Evolutionary conservation across 1,284 basidiomycete genomes (phyloP).

Genomic region (Melampsora larici-populina): DNA sequence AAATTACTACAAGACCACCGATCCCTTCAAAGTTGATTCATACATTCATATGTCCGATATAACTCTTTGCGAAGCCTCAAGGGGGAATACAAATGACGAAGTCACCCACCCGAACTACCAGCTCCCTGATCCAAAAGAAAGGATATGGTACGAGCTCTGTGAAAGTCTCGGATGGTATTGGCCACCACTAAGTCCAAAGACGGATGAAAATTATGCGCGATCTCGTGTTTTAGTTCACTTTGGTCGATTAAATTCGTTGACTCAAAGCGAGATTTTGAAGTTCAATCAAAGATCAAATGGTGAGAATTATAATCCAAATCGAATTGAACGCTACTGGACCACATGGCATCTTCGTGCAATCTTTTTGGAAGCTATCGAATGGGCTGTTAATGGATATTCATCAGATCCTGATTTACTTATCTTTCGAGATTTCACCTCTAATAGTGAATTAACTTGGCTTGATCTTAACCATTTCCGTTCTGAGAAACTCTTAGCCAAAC

Average conservation of each 20-base stretch:
- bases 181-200: neutral
- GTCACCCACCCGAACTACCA: neutral
- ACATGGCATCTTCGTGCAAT: neutral
- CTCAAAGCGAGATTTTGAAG: neutral
- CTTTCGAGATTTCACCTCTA: neutral
- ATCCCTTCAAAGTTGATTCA: neutral
- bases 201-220: neutral
- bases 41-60: neutral
- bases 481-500: neutral
- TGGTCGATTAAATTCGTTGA: neutral
- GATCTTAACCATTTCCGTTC: neutral
- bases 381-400: neutral
- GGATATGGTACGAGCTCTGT: neutral
- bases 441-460: conserved; percentile 1
- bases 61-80: too few relatives aligned
- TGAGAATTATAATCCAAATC: neutral
- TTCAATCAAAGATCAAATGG: neutral
- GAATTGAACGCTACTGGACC: neutral
- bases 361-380: neutral
- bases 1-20: neutral
- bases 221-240: neutral
- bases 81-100: neutral
- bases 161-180: neutral
- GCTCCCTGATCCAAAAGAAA: neutral
- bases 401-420: neutral